Percentiles rank a stretch among this genome's conserved stretches.
These are phyloP conservation scores for Tuber indicum DNA, from an alignment of 495 filamentous ascomycete species.

Conservation along the genomic window DNA sequence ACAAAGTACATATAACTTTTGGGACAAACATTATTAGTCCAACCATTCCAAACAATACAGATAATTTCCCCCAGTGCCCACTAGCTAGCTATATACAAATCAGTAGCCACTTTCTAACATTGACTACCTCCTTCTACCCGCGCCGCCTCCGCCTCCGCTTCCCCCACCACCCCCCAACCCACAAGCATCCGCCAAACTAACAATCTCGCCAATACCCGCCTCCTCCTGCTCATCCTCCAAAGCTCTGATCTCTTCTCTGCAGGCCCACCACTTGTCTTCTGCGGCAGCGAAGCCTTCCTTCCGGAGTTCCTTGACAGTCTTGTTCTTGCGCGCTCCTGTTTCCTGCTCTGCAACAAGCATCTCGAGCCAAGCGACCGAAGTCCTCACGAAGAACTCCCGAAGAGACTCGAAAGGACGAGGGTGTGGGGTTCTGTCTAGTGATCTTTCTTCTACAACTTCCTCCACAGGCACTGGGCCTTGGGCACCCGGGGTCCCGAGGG, in stretches of 20 bases:
- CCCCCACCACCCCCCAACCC: conserved; percentile 54
- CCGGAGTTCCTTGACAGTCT: conserved; percentile 81
- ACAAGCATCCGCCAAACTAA: conserved; percentile 68
- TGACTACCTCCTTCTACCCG: conserved; percentile 39
- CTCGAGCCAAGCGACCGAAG: conserved; percentile 84
- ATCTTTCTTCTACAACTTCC: conserved; percentile 21
- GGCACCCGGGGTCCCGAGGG: conserved; percentile 36
- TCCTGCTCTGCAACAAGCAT: conserved; percentile 57
- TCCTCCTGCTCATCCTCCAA: conserved; percentile 95
- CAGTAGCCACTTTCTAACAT: background rate
- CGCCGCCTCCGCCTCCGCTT: conserved; percentile 53
- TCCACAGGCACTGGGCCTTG: conserved; percentile 51
- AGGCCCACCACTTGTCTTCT: conserved; percentile 98
- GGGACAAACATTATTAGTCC: background rate
- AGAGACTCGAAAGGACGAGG: conserved; percentile 84
- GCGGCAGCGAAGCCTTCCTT: conserved; percentile 79
- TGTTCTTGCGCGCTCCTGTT: conserved; percentile 48
- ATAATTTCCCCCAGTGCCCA: background rate
- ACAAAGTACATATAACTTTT: background rate
- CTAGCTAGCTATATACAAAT: background rate
- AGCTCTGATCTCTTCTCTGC: conserved; percentile 83
- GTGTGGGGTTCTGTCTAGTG: conserved; percentile 42
- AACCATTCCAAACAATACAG: background rate
- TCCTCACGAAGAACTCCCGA: conserved; percentile 85
- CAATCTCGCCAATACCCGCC: conserved; percentile 89